Evolutionary conservation across 1,284 basidiomycete species (phyloP).

Genomic region (Xanthoconium separans): DNA sequence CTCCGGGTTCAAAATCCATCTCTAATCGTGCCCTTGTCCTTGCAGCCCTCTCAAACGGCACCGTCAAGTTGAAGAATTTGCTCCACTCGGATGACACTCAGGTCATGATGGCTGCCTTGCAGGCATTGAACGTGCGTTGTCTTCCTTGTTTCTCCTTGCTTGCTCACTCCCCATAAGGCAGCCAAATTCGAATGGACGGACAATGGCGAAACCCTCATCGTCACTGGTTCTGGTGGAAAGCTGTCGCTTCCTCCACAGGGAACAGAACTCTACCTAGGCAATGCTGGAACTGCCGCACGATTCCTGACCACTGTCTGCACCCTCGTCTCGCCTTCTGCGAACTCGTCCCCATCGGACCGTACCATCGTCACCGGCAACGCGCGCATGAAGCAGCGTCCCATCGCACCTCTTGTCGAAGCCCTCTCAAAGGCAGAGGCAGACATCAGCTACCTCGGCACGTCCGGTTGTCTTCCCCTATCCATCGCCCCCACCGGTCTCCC

Average conservation of each 20-base stretch:
- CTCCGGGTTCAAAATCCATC: slow-evolving; percentile 96
- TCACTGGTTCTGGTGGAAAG: slow-evolving; percentile 81
- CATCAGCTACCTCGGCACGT: slow-evolving; percentile 77
- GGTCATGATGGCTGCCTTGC: slow-evolving; percentile 96
- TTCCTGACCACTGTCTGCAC: slow-evolving; percentile 97
- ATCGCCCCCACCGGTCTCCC: slow-evolving; percentile 84
- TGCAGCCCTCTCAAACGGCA: slow-evolving; percentile 88
- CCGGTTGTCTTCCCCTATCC: slow-evolving; percentile 87
- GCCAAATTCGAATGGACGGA: slow-evolving; percentile 93
- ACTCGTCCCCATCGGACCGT: slow-evolving; percentile 37
- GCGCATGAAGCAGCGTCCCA: slow-evolving; percentile 96
- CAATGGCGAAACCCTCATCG: slow-evolving; percentile 89
- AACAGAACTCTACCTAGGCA: slow-evolving; percentile 94
- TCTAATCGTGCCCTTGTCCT: slow-evolving; percentile 95
- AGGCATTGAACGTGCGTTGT: slow-evolving; percentile 74
- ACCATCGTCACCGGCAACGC: slow-evolving; percentile 96
- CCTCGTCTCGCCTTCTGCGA: slow-evolving; percentile 59
- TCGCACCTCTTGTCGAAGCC: slow-evolving; percentile 94
- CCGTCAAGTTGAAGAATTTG: slow-evolving; percentile 86
- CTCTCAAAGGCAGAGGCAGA: slow-evolving; percentile 79
- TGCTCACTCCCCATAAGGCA: slow-evolving; percentile 50
- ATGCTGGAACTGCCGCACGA: slow-evolving; percentile 96
- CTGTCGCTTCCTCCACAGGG: slow-evolving; percentile 76
- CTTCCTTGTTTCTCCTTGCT: neutral
- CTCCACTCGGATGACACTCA: slow-evolving; percentile 98